Percentiles rank a stretch among this genome's conserved stretches.
Conservation (phyloP, 257 asterid species). For the Mitragyna speciosa region DNA sequence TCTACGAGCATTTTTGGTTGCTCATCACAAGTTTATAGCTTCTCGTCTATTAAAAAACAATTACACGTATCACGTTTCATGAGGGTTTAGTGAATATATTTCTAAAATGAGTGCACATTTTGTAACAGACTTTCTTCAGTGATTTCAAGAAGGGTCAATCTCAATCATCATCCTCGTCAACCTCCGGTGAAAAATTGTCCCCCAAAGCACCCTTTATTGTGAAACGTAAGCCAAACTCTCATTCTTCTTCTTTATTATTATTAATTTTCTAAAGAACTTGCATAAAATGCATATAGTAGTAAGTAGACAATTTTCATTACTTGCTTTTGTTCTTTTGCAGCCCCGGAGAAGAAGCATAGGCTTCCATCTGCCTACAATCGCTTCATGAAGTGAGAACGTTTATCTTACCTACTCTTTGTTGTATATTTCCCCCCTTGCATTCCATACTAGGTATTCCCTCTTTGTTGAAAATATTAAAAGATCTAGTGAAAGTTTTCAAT, state of each 20-base stretch:
- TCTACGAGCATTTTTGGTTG: too few relatives aligned
- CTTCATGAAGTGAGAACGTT: constrained; percentile 84
- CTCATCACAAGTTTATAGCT: neutral
- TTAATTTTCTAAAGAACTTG: neutral
- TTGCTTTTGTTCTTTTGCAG: constrained; percentile 29
- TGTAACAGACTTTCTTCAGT: constrained; percentile 44
- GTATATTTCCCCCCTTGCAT: neutral
- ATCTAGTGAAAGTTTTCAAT: neutral
- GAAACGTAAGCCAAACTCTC: constrained; percentile 53
- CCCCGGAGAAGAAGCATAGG: constrained; percentile 97
- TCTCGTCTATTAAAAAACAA: neutral
- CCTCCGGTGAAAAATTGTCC: constrained; percentile 58
- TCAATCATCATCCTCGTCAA: constrained; percentile 66
- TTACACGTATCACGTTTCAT: neutral
- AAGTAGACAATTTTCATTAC: neutral
- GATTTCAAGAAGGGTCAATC: constrained; percentile 66
- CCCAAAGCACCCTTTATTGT: constrained; percentile 88
- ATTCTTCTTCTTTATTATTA: neutral
- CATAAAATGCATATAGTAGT: neutral
- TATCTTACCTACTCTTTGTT: neutral
- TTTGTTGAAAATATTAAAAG: neutral
- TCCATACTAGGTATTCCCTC: neutral
- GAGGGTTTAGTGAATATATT: neutral
- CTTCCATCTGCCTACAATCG: constrained; percentile 99
- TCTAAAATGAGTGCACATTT: neutral